phyloP scores from a whole-genome alignment of 176 grass and related monocot genomes.

The Zoysia japonica region DNA sequence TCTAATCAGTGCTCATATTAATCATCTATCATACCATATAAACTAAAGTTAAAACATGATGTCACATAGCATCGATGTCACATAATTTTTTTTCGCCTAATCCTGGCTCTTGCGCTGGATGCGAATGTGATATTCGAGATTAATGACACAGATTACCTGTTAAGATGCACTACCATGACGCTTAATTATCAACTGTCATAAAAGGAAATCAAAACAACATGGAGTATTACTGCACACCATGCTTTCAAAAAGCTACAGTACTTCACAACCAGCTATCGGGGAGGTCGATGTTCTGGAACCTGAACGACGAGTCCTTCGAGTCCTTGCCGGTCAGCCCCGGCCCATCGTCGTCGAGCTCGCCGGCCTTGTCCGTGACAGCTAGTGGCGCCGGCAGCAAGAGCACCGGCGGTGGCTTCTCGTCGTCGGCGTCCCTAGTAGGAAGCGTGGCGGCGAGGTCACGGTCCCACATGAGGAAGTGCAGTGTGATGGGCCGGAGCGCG shows the following conservation, averaged over 20 bases:
- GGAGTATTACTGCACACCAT: background rate
- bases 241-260: background rate
- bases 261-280: conserved; percentile 76
- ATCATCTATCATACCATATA: too few species aligned
- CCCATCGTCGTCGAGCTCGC: conserved; percentile 35
- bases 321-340: conserved; percentile 22
- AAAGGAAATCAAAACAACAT: too few species aligned
- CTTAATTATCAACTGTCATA: too few species aligned
- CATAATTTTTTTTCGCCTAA: too few species aligned
- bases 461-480: conserved; percentile 88
- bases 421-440: background rate
- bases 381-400: conserved; percentile 19
- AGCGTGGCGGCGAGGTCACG: conserved; percentile 8
- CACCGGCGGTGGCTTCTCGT: conserved; percentile 32
- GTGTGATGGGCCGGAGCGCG: conserved; percentile 74
- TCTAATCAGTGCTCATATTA: too few species aligned
- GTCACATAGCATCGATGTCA: too few species aligned
- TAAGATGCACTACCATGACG: too few species aligned
- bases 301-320: conserved; percentile 61
- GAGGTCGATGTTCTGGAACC: conserved; percentile 84
- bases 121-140: too few species aligned
- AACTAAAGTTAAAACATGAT: too few species aligned
- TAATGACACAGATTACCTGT: too few species aligned
- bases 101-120: too few species aligned
- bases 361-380: background rate